phyloP scores from a whole-genome alignment of 768 basidiomycete species.

The Kondoa malvinella region DNA sequence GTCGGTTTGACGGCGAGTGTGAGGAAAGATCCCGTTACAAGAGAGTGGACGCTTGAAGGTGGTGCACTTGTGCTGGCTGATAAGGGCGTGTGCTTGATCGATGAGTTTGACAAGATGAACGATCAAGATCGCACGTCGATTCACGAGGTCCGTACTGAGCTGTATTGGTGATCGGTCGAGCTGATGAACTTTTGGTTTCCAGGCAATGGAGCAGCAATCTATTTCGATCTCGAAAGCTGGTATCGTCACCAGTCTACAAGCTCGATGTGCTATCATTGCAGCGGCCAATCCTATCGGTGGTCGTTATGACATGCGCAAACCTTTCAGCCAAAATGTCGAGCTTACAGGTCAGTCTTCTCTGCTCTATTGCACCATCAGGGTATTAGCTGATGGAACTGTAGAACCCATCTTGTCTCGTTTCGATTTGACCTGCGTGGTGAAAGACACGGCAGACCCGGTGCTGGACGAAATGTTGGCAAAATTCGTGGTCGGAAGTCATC shows the following conservation, averaged over 20 bases:
- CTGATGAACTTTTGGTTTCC: constrained; percentile 64
- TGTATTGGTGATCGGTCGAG: not conserved
- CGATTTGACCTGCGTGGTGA: constrained; percentile 94
- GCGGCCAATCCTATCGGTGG: constrained; percentile 96
- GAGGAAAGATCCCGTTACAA: constrained; percentile 91
- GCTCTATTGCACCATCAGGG: not conserved
- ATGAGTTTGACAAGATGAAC: constrained; percentile 99
- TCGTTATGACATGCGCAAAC: constrained; percentile 93
- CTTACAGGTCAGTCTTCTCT: constrained; percentile 39
- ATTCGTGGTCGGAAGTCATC: constrained; percentile 94
- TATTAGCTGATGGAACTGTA: not conserved
- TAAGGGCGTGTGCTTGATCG: constrained; percentile 92
- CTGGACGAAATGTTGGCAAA: constrained; percentile 89
- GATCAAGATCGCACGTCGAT: constrained; percentile 55
- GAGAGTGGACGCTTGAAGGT: constrained; percentile 97
- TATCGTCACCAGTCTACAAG: constrained; percentile 93
- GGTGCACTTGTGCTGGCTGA: constrained; percentile 96
- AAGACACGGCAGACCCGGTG: constrained; percentile 90
- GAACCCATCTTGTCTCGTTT: constrained; percentile 97
- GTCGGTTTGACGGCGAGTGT: constrained; percentile 98
- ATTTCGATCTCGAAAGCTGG: constrained; percentile 99
- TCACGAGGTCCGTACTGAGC: not conserved
- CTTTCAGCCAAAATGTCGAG: constrained; percentile 96
- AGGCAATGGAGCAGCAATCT: constrained; percentile 99
- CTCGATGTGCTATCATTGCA: constrained; percentile 90